Base-by-base conservation (phyloP, 345 rosid genomes). In the Lepidium sativum region DNA sequence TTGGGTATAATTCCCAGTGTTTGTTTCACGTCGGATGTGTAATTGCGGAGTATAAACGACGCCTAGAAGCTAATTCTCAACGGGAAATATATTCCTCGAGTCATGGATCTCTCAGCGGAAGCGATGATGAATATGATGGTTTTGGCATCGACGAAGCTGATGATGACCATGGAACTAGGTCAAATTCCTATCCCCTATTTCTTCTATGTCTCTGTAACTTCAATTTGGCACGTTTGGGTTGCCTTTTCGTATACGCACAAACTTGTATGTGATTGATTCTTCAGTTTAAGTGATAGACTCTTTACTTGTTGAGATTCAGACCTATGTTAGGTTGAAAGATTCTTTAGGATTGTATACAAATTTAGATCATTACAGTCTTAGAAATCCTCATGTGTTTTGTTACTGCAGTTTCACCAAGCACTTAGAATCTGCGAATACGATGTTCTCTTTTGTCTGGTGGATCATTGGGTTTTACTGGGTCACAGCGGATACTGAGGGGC, bases 371-470 rank as follows among this genome's bases (percentile, higher is more conserved):
- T 14, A 27, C 3, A 13, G 8, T 49, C 57, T 14, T 7, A 63
- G 52, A 15, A 42, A 21, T 47, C 38, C 7, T 18, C 29, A 20
- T 55, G 34, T 39, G 12, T 21, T 33, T 80, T 61, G 3, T 7
- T 61, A 6, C 44, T 53, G 5, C 65, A 68, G 77, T 55, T 37
- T 74, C 35, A 43, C 48, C 11, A 80, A 69, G 60, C 77, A 74
- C 13, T 52, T 74, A 1, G 97, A 89, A 78, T 87, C 88, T 50
- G 95, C 86, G 37, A 94, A 83, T 67, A 81, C 92, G 0, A 80
- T 81, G 92, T 87, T 89, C 69, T 86, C 95, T 27, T 82, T 86
- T 55, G 65, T 94, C 5, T 94, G 96, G 92, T 94, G 99, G 96
- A 76, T 89, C 34, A 76, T 83, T 47, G 99, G 96, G 41, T 89